Evolutionary conservation across 108 stramenopile species (phyloP), one percentile per base, ranked within the genome.

Genomic region (Nitzschia putrida): DNA sequence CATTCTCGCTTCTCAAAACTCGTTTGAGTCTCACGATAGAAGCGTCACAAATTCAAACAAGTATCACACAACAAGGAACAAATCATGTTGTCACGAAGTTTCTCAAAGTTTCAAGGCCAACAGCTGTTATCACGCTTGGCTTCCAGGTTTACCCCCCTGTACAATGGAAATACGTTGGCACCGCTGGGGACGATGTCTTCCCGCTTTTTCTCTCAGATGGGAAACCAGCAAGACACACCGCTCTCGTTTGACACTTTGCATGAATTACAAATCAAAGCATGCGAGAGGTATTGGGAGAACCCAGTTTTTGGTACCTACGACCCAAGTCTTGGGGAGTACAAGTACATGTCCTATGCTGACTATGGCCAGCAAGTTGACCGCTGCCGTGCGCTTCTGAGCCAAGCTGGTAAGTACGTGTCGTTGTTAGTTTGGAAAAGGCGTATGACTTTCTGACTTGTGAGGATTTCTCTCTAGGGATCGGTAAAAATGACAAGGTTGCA

Each of bases 341-440:
- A 90, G 60, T 93, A 84, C 78, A 83, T 90, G 78, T 78, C 81
- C 43, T 93, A 87, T 71, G 68, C 69, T 10, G 87, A 90, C 37
- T 90, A 74, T 55, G 87, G 73, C 0, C 69, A 78, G 16, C 68
- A 82, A 70, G 88, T 93, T 11, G 52, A 79, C 22, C 58, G 55
- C 16, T 84, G 83, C 51, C 79, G 89, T 37, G 56, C 87, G 25
- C 81, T 93, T 39, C 61, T 93, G 72, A 79, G 80, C 44, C 76
- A 88, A 74, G 63, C 88, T 52, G 90, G 90, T 88, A 61, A 69
- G 88, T 88, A 61, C 70, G 88, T 83, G 9, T 16, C 7, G 2
- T 6, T 2, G 45, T 29, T 4, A 5, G 11, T 0, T 0, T 60
- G 13, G 8, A 13, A 8, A 44, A 11, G 44, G 44, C n/a, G n/a